These are phyloP conservation scores for Cercophora samala DNA, from an alignment of 495 filamentous ascomycete species.

Conservation along the genomic window DNA sequence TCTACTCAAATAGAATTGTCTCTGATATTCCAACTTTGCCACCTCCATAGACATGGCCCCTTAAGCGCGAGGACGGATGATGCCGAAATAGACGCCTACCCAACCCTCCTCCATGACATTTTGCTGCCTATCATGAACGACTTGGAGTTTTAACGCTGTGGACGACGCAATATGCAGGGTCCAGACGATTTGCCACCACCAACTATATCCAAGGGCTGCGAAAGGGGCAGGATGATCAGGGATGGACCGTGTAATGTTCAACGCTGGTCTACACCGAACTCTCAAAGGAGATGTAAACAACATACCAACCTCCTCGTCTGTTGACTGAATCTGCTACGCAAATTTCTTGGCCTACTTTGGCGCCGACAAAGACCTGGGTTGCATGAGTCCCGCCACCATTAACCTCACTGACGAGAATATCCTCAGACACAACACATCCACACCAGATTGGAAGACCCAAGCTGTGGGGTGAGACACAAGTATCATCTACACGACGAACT, in stretches of 20 bases:
- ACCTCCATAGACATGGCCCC: background rate
- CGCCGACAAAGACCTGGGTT: background rate
- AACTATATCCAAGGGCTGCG: background rate
- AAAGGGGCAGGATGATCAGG: background rate
- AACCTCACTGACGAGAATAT: background rate
- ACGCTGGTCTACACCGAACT: background rate
- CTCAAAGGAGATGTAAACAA: background rate
- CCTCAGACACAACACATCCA: background rate
- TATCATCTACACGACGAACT: background rate
- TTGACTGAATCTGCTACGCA: no score
- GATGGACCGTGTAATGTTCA: background rate
- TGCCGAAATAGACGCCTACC: background rate
- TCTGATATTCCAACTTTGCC: background rate
- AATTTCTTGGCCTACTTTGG: background rate
- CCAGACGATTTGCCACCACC: background rate
- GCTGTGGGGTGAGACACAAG: background rate
- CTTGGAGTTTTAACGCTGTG: background rate
- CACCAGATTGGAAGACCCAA: background rate
- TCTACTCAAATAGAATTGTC: background rate
- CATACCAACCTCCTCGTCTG: background rate
- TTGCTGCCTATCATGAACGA: background rate
- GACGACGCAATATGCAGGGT: background rate
- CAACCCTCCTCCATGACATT: background rate
- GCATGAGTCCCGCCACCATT: background rate
- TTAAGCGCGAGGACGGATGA: background rate